phyloP scores from a whole-genome alignment of 805 yeast genomes.

The Tetrapisispora taiwanensis region DNA sequence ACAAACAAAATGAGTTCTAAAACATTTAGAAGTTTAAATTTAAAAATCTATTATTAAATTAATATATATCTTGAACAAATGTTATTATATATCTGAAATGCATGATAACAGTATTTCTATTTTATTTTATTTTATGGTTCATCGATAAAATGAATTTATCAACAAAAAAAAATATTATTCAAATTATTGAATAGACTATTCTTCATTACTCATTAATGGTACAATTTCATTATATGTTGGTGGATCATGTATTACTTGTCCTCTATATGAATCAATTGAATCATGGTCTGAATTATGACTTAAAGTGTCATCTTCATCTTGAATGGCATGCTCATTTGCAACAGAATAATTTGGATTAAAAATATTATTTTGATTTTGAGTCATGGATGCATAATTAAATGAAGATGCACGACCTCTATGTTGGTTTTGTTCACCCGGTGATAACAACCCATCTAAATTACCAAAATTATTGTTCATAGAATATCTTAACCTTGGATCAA shows the following conservation, averaged over 20 bases:
- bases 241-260: neutral
- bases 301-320: conserved; percentile 1
- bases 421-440: neutral
- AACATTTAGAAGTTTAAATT: no score
- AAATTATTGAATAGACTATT: neutral
- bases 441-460: conserved; percentile 3
- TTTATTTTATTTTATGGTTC: no score
- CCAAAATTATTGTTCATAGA: neutral
- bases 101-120: no score
- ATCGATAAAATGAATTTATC: no score
- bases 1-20: no score
- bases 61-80: no score
- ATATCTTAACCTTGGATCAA: neutral
- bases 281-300: neutral
- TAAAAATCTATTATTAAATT: no score
- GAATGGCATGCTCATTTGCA: conserved; percentile 1
- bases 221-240: conserved; percentile 4
- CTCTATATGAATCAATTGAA: neutral
- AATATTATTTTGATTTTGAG: neutral
- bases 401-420: neutral
- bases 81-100: no score
- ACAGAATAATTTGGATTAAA: neutral
- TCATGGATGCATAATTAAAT: neutral
- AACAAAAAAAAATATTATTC: no score
- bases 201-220: neutral